phyloP scores from a whole-genome alignment of 129 eudicot species.

The Smallanthus sonchifolius region DNA sequence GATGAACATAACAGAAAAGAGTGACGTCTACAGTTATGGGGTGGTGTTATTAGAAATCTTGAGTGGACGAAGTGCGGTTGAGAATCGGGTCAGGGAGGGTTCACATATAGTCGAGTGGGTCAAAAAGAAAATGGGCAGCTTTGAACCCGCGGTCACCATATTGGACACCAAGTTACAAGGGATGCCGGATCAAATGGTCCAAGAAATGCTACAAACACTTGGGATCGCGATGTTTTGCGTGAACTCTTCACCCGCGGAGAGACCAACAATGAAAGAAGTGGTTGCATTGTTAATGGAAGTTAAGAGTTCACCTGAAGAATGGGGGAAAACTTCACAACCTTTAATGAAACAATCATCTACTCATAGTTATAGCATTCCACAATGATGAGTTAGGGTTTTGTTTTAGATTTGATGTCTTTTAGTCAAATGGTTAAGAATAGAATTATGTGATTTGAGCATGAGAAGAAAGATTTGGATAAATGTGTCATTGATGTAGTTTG shows the following conservation, averaged over 20 bases:
- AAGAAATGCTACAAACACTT: constrained; percentile 90
- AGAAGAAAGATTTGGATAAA: constrained; percentile 26
- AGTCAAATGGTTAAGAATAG: constrained; percentile 16
- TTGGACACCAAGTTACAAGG: constrained; percentile 75
- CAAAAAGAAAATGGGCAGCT: constrained; percentile 95
- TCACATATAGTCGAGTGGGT: constrained; percentile 93
- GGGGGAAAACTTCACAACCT: constrained; percentile 91
- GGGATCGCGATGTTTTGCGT: constrained; percentile 97
- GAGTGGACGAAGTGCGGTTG: constrained; percentile 86
- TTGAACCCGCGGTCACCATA: constrained; percentile 70
- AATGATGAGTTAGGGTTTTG: constrained; percentile 21
- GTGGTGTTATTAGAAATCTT: constrained; percentile 84
- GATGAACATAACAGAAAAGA: constrained; percentile 90
- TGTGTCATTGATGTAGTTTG: constrained; percentile 28
- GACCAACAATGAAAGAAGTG: constrained; percentile 95
- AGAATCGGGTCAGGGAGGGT: constrained; percentile 70
- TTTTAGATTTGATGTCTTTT: constrained; percentile 8
- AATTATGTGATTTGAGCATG: constrained; percentile 11
- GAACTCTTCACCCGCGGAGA: constrained; percentile 73
- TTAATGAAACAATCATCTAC: constrained; percentile 73
- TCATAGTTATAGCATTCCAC: constrained; percentile 40
- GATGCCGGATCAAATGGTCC: constrained; percentile 77
- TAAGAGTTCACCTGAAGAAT: constrained; percentile 70
- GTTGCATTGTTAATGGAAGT: constrained; percentile 92
- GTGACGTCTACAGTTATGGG: constrained; percentile 87